A percentile compares a stretch with the other conserved stretches of the same genome.
Conservation (phyloP, 75 land plant species). For the Cryptomeria japonica region DNA sequence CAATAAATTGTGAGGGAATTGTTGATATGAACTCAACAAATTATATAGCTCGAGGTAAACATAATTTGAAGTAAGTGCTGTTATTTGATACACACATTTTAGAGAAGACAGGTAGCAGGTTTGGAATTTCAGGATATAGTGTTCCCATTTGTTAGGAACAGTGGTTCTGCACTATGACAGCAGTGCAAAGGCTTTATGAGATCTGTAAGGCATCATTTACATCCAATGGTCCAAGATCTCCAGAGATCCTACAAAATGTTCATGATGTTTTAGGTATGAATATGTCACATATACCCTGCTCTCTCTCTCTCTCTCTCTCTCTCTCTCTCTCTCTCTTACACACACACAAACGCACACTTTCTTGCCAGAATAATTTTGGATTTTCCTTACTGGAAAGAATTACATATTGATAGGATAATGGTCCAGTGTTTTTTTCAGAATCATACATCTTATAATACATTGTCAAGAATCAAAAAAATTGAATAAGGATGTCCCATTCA, state of each 20-base stretch:
- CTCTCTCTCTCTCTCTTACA: neutral
- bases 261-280: constrained; percentile 50
- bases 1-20: neutral
- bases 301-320: neutral
- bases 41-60: neutral
- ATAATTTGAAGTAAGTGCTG: neutral
- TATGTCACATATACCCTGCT: neutral
- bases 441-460: neutral
- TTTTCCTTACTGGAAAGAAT: neutral
- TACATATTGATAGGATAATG: neutral
- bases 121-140: neutral
- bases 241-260: constrained; percentile 53
- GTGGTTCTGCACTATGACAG: constrained; percentile 37
- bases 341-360: neutral
- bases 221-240: constrained; percentile 43
- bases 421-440: neutral
- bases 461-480: neutral
- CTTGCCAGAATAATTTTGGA: neutral
- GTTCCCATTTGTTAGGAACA: neutral
- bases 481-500: neutral
- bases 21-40: neutral
- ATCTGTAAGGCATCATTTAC: constrained; percentile 60
- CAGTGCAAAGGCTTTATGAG: constrained; percentile 66
- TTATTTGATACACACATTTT: neutral
- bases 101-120: neutral